Conservation (phyloP, 208 protist genomes). For the Trypanosoma cruzi region DNA sequence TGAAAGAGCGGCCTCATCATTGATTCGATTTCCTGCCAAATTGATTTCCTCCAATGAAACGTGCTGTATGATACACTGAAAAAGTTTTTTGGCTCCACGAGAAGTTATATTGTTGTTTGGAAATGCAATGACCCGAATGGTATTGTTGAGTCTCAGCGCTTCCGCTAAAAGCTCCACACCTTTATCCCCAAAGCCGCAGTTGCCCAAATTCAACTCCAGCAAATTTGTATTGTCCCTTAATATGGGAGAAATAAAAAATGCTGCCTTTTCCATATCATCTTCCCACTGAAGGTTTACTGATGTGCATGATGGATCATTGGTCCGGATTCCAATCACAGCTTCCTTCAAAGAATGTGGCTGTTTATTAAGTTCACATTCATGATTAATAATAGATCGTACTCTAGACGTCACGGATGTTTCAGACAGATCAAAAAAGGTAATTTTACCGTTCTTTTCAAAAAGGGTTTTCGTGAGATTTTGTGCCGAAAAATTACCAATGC, state of each 20-base stretch:
- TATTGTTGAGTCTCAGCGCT: slow-evolving; percentile 62
- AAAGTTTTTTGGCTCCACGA: slow-evolving; percentile 57
- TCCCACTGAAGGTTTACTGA: slow-evolving; percentile 87
- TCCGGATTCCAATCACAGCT: slow-evolving; percentile 55
- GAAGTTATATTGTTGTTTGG: slow-evolving; percentile 87
- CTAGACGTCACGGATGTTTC: slow-evolving; percentile 61
- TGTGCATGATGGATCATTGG: slow-evolving; percentile 41
- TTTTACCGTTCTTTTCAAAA: slow-evolving; percentile 63
- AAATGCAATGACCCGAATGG: slow-evolving; percentile 72
- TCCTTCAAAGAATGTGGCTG: slow-evolving; percentile 68
- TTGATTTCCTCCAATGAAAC: slow-evolving; percentile 76
- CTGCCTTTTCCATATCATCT: slow-evolving; percentile 44
- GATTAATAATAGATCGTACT: slow-evolving; percentile 36
- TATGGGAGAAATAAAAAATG: slow-evolving; percentile 60
- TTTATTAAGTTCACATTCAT: slow-evolving; percentile 79
- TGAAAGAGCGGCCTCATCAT: slow-evolving; percentile 46
- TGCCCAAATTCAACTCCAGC: slow-evolving; percentile 78
- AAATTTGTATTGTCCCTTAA: slow-evolving; percentile 60
- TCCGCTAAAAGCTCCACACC: slow-evolving; percentile 56
- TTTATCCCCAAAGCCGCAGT: slow-evolving; percentile 66
- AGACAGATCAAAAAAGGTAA: slow-evolving; percentile 56
- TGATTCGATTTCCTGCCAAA: slow-evolving; percentile 83
- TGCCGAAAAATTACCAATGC: slow-evolving; percentile 56
- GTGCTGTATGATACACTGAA: slow-evolving; percentile 50
- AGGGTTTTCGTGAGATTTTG: slow-evolving; percentile 39